phyloP scores from a whole-genome alignment of 177 flowering plant genomes.

The Tripterygium wilfordii region DNA sequence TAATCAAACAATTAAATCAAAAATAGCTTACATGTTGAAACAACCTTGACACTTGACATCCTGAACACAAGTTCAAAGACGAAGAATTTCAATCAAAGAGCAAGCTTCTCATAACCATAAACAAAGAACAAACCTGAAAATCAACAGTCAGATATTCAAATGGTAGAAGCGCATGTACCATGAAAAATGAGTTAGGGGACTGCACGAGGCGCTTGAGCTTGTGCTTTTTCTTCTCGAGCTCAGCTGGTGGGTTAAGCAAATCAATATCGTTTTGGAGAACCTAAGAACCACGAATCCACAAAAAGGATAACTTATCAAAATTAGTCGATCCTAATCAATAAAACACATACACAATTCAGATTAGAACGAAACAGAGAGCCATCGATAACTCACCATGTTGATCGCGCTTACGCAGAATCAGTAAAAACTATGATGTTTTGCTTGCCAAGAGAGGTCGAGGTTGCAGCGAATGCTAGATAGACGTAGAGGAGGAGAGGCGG shows the following conservation, averaged over 20 bases:
- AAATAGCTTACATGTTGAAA: constrained; percentile 45
- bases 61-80: constrained; percentile 13
- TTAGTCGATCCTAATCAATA: not conserved
- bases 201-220: constrained; percentile 78
- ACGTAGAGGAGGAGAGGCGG: too few species aligned
- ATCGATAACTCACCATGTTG: too few species aligned
- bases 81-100: not conserved
- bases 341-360: not conserved
- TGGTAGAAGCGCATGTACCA: constrained; percentile 26
- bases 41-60: constrained; percentile 67
- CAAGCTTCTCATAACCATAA: not conserved
- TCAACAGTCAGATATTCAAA: too few species aligned
- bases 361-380: too few species aligned
- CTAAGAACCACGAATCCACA: constrained; percentile 21
- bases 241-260: too few species aligned
- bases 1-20: not conserved
- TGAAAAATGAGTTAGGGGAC: constrained; percentile 71
- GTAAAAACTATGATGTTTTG: too few species aligned
- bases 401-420: too few species aligned
- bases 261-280: constrained; percentile 69
- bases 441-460: too few species aligned
- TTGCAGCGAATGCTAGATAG: too few species aligned
- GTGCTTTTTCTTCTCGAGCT: constrained; percentile 77
- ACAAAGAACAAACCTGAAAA: not conserved
- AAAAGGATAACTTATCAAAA: not conserved